phyloP scores from a whole-genome alignment of 192 early-diverging fungal species.

The Coemansia brasiliensis region DNA sequence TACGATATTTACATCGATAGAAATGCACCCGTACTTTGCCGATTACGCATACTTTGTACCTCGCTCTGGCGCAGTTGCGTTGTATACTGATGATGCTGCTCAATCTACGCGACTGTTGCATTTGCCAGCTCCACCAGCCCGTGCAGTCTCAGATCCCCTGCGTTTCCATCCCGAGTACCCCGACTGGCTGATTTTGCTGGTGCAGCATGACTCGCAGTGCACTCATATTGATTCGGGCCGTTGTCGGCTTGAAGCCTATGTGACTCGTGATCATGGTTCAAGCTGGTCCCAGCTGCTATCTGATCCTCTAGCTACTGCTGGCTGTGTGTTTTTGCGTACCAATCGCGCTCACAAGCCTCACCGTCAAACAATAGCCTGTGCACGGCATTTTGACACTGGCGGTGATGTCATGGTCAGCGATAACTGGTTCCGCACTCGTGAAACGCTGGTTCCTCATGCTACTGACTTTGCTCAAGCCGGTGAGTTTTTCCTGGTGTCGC shows the following conservation, averaged over 20 bases:
- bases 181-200: slow-evolving; percentile 82
- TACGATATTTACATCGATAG: slow-evolving; percentile 51
- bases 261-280: slow-evolving; percentile 69
- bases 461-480: slow-evolving; percentile 78
- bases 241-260: slow-evolving; percentile 76
- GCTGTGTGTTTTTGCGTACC: slow-evolving; percentile 47
- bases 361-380: slow-evolving; percentile 72
- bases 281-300: slow-evolving; percentile 61
- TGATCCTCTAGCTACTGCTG: not conserved
- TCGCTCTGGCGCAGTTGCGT: slow-evolving; percentile 47
- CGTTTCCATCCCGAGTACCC: slow-evolving; percentile 84
- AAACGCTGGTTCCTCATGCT: slow-evolving; percentile 66
- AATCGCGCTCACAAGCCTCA: slow-evolving; percentile 56
- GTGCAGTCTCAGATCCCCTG: slow-evolving; percentile 59
- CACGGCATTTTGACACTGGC: slow-evolving; percentile 51
- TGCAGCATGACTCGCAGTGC: slow-evolving; percentile 57
- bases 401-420: slow-evolving; percentile 65
- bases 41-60: slow-evolving; percentile 64
- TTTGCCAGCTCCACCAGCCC: slow-evolving; percentile 63
- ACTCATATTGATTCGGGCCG: slow-evolving; percentile 27
- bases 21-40: slow-evolving; percentile 64
- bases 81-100: slow-evolving; percentile 64
- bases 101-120: slow-evolving; percentile 59
- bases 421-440: slow-evolving; percentile 53
- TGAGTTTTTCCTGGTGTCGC: slow-evolving; percentile 78